A percentile compares a stretch with the other conserved stretches of the same genome.
Evolutionary conservation across 257 asterid genomes (phyloP).

Genomic region (Coffea eugenioides): DNA sequence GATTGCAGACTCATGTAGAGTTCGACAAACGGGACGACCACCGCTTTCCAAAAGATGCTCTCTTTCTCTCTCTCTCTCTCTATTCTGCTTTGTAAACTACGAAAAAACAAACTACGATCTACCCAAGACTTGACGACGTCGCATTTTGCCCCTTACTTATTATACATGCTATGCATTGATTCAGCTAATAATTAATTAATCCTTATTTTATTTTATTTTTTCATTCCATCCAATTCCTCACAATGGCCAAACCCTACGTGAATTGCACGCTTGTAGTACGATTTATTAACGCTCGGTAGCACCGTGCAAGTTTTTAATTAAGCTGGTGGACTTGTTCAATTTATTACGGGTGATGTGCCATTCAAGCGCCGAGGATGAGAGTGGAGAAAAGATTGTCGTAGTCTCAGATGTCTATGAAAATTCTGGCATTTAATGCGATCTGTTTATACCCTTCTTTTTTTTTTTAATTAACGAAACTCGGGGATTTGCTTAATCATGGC

Average conservation of each 20-base stretch:
- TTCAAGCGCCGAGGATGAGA: slow-evolving; percentile 10
- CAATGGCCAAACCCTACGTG: background rate
- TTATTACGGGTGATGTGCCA: background rate
- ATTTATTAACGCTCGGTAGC: background rate
- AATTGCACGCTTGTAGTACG: background rate
- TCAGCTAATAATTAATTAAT: background rate
- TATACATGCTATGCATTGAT: background rate
- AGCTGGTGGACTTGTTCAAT: too few species aligned
- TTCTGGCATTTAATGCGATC: slow-evolving; percentile 25
- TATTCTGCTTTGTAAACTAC: slow-evolving; percentile 15
- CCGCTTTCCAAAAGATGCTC: slow-evolving; percentile 78
- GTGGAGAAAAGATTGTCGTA: slow-evolving; percentile 1
- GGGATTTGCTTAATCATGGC: slow-evolving; percentile 39
- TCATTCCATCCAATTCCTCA: too few species aligned
- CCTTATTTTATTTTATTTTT: too few species aligned
- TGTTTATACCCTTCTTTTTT: slow-evolving; percentile 12
- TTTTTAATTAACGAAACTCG: slow-evolving; percentile 16
- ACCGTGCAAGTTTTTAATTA: background rate
- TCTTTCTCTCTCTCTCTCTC: slow-evolving; percentile 15
- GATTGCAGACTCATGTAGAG: slow-evolving; percentile 48
- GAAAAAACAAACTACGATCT: slow-evolving; percentile 23
- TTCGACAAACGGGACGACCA: slow-evolving; percentile 71
- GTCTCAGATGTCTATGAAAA: slow-evolving; percentile 30
- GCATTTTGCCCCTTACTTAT: background rate
- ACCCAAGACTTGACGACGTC: slow-evolving; percentile 20